Conservation (phyloP, 306 rosid species). For the Styphnolobium japonicum region DNA sequence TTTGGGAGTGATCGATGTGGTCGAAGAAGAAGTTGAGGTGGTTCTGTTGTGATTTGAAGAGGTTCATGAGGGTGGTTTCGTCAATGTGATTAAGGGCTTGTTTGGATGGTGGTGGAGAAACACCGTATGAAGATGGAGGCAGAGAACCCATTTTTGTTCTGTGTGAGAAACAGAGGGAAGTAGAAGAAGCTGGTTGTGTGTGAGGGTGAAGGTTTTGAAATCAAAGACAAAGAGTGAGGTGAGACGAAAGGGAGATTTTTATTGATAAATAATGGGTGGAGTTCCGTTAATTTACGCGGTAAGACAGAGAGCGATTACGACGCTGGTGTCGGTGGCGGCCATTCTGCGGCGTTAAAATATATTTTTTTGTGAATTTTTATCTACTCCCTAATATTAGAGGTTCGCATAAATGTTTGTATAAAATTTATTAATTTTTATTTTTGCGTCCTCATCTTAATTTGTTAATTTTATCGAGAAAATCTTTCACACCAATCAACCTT, state of each 20-base stretch:
- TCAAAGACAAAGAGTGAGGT: not conserved
- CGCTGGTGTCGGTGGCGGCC: not conserved
- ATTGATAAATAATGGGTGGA: no score
- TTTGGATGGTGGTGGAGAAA: not conserved
- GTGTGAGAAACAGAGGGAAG: not conserved
- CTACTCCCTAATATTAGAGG: no score
- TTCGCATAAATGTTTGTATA: no score
- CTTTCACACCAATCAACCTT: no score
- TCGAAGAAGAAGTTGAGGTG: constrained; percentile 96
- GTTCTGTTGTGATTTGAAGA: constrained; percentile 84
- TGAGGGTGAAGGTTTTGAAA: not conserved
- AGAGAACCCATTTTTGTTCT: constrained; percentile 55
- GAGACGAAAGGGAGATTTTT: not conserved
- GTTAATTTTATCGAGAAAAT: no score
- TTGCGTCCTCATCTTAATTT: no score
- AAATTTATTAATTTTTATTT: no score
- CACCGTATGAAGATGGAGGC: constrained; percentile 8
- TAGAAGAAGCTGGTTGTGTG: not conserved
- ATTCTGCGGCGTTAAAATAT: no score
- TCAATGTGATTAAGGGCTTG: constrained; percentile 37
- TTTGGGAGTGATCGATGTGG: constrained; percentile 75
- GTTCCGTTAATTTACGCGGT: constrained; percentile 8
- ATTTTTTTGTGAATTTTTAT: no score
- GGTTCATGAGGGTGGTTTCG: constrained; percentile 51
- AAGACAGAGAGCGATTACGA: not conserved